Conservation (phyloP, 306 rosid species). For the Trifolium pratense region DNA sequence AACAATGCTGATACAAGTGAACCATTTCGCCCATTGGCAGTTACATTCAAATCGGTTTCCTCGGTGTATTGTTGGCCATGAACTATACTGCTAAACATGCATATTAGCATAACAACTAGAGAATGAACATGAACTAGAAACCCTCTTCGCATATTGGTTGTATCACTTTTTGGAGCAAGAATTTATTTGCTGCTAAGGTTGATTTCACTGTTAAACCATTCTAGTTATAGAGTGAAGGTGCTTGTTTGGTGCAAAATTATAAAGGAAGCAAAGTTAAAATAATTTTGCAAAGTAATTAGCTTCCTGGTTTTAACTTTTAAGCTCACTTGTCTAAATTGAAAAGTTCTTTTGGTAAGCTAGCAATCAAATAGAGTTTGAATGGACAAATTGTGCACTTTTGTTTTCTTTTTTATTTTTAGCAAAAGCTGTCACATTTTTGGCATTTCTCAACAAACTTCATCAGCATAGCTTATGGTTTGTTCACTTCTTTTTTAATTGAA, state of each 20-base stretch:
- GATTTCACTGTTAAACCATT: conserved; percentile 25
- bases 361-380: not conserved
- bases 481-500: not conserved
- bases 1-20: conserved; percentile 55
- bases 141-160: conserved; percentile 37
- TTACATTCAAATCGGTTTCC: not conserved
- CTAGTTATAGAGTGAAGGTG: not conserved
- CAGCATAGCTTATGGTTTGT: conserved; percentile 13
- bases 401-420: not conserved
- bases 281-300: not conserved
- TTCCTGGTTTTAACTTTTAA: not conserved
- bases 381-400: not conserved
- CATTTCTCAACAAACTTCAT: conserved; percentile 42
- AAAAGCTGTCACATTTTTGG: conserved; percentile 16
- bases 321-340: not conserved
- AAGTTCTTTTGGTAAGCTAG: not conserved
- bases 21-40: conserved; percentile 7
- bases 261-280: not conserved
- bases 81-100: conserved; percentile 35
- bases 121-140: conserved; percentile 31
- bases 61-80: conserved; percentile 37
- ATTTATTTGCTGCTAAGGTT: not conserved
- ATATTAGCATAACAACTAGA: conserved; percentile 40
- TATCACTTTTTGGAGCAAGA: conserved; percentile 25
- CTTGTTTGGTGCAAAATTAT: conserved; percentile 15